These are phyloP conservation scores for Trichoderma lentiforme DNA, from an alignment of 2,329 filamentous ascomycete species.

Conservation along the genomic window DNA sequence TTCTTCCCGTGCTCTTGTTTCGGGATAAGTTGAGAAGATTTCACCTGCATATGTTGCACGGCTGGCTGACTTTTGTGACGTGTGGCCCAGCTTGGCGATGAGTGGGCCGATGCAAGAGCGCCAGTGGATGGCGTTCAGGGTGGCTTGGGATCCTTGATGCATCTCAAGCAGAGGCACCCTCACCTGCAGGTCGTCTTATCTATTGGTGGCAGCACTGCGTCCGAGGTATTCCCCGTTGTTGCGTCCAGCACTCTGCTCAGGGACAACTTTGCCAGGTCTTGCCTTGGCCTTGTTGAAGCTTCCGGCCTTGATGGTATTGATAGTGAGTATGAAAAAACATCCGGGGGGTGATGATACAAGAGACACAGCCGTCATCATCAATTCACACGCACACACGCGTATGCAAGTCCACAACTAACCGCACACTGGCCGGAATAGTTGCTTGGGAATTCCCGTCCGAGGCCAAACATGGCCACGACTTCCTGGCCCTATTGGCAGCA, in stretches of 20 bases:
- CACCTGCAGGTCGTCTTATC: conserved; percentile 74
- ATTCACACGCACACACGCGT: not conserved
- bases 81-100: conserved; percentile 64
- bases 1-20: not conserved
- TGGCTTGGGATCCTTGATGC: conserved; percentile 69
- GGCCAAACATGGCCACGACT: conserved; percentile 64
- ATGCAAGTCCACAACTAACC: not conserved
- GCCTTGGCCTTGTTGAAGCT: conserved; percentile 63
- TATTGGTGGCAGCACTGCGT: conserved; percentile 65
- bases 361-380: not conserved
- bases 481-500: conserved; percentile 63
- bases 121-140: conserved; percentile 69
- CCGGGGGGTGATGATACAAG: not conserved
- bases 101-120: conserved; percentile 71
- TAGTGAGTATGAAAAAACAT: conserved; percentile 46
- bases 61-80: conserved; percentile 27
- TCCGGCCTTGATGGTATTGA: conserved; percentile 65
- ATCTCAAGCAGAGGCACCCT: conserved; percentile 67
- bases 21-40: conserved; percentile 1
- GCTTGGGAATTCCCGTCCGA: conserved; percentile 76
- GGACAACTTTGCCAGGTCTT: conserved; percentile 68
- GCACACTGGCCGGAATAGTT: conserved; percentile 46
- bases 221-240: conserved; percentile 64
- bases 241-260: conserved; percentile 58
- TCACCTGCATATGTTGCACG: conserved; percentile 13